Evolutionary conservation across 176 grass and related monocot species (phyloP), one percentile per base, ranked within the genome.

Genomic region (Aegilops sharonensis): DNA sequence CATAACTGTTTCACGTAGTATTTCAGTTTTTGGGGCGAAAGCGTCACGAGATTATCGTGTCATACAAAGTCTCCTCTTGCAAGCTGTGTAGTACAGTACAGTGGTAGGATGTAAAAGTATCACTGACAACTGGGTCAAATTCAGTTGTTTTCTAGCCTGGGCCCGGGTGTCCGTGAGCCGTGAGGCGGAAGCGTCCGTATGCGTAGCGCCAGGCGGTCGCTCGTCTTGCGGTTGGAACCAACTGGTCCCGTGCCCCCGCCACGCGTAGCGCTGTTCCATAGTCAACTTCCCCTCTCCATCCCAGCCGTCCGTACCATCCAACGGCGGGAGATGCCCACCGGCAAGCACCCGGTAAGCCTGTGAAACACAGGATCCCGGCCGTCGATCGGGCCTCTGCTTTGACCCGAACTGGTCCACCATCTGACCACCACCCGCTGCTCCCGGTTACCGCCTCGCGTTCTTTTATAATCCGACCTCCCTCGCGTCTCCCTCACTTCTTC

Each of bases 231-330:
- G 82, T 75, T 80, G 82, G 76, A 74, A 34, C 76, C 5, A 18
- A 75, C 34, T 9, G 31, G 76, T 57, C 87, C 18, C 59, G 82
- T 89, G 87, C 31, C 31, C 87, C 25, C 25, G 43, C 78, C 20
- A 48, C 68, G 57, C 40, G 82, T 75, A 37, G 3, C 15, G 6
- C 8, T 64, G 32, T 34, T 77, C 6, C 27, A 70, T 60, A 64
- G 88, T 89, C 78, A 89, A 89, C 88, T 89, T 60, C 9, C 3
- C 0, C 4, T 7, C 15, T 6, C 21, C 62, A 89, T 86, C 62
- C 9, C 15, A 45, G 11, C 83, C 78, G 78, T 89, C 71, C 69
- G 10, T 61, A 17, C 0, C 21, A 89, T 81, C 88, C 69, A 20
- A 70, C 71, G 83, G 83, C 69, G 0, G 1, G 6, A 15, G 18